phyloP scores from a whole-genome alignment of 306 rosid species.

The Inga laurina region DNA sequence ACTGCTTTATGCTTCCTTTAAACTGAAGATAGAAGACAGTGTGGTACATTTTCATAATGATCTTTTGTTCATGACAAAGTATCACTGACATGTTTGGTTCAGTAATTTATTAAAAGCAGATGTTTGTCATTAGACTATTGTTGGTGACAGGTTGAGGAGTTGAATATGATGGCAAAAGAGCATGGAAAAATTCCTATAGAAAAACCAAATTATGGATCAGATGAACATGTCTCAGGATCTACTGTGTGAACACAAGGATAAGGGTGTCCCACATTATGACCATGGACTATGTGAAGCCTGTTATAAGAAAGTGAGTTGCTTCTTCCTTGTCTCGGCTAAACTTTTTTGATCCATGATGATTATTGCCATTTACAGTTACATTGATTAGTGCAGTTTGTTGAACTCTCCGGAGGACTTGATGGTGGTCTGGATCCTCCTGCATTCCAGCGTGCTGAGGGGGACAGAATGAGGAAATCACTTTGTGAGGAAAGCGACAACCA shows the following conservation, averaged over 20 bases:
- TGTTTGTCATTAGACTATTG: conserved; percentile 37
- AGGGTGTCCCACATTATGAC: conserved; percentile 53
- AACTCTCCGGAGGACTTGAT: conserved; percentile 79
- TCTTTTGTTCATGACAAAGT: not conserved
- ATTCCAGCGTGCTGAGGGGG: conserved; percentile 78
- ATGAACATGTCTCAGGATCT: conserved; percentile 36
- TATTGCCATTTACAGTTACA: conserved; percentile 3
- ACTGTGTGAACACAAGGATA: conserved; percentile 62
- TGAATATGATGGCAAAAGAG: conserved; percentile 54
- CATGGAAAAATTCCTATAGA: conserved; percentile 30
- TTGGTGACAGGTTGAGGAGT: conserved; percentile 51
- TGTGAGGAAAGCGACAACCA: conserved; percentile 42
- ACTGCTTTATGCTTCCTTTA: not conserved
- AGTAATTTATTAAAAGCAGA: not conserved
- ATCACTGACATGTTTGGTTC: not conserved
- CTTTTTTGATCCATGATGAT: conserved; percentile 22
- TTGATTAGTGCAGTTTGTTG: conserved; percentile 54
- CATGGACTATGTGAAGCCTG: conserved; percentile 81
- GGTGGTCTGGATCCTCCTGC: conserved; percentile 97
- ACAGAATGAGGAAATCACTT: conserved; percentile 46
- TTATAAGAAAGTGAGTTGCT: conserved; percentile 64
- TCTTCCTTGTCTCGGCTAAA: conserved; percentile 6
- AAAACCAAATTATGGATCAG: conserved; percentile 34
- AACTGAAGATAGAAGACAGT: conserved; percentile 13
- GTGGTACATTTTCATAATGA: not conserved